Conservation (phyloP, 106 monocot species). For the Xerophyta viscosa region DNA sequence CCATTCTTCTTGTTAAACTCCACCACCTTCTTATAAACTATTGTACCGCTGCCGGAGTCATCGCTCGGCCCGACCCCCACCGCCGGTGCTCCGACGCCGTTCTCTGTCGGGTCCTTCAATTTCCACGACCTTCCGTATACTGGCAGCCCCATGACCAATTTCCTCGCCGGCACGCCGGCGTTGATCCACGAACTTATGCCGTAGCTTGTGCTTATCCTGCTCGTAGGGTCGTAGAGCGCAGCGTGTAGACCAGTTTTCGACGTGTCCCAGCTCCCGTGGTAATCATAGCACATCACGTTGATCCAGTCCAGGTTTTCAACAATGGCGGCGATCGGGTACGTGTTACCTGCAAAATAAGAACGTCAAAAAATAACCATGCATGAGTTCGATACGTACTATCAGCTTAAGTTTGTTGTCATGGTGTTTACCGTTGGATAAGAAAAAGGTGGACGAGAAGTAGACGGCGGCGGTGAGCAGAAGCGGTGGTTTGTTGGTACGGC, state of each 20-base stretch:
- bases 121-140: conserved; percentile 4
- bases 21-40: not conserved
- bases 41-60: not conserved
- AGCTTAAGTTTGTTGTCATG: too few species aligned
- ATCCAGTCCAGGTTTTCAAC: conserved; percentile 1
- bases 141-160: conserved; percentile 6
- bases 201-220: conserved; percentile 2
- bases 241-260: not conserved
- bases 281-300: conserved; percentile 8
- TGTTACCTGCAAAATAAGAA: too few species aligned
- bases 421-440: too few species aligned
- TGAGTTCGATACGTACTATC: too few species aligned
- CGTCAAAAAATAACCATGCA: too few species aligned
- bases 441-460: not conserved
- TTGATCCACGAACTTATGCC: not conserved
- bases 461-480: conserved; percentile 3
- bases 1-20: not conserved
- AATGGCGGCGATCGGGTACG: not conserved
- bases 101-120: conserved; percentile 1
- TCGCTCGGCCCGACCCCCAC: not conserved
- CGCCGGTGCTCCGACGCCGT: conserved; percentile 12
- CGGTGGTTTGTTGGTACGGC: not conserved
- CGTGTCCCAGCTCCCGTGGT: not conserved
- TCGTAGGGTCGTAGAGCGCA: conserved; percentile 1
- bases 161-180: conserved; percentile 1